A percentile compares a stretch with the other conserved stretches of the same genome.
Evolutionary conservation across 805 yeast species (phyloP).

Genomic region (Sungouiella blattae): DNA sequence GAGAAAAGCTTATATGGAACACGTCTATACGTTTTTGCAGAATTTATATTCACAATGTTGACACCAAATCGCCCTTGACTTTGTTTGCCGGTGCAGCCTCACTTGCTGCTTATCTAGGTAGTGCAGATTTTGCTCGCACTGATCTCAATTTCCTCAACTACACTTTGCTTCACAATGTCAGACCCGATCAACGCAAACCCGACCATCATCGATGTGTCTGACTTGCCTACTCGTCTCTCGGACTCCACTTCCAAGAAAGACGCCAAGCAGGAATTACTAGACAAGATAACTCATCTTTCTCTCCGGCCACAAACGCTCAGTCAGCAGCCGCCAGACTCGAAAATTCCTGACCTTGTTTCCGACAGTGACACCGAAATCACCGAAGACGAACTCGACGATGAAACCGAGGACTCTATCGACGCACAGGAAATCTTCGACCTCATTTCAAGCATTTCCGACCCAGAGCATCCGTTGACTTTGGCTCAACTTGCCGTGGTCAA

Average conservation of each 20-base stretch:
- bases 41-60: too few species aligned
- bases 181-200: constrained; percentile 93
- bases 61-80: too few species aligned
- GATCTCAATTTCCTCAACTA: too few species aligned
- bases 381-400: constrained; percentile 26
- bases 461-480: constrained; percentile 93
- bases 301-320: constrained; percentile 10
- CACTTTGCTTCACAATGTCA: constrained; percentile 55
- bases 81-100: too few species aligned
- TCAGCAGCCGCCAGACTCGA: constrained; percentile 4
- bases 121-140: too few species aligned
- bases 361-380: constrained; percentile 19
- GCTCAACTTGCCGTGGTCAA: constrained; percentile 95
- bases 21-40: too few species aligned
- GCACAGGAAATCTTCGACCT: constrained; percentile 65
- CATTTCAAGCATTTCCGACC: constrained; percentile 49
- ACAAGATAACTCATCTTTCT: constrained; percentile 34
- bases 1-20: too few species aligned
- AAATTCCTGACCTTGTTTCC: constrained; percentile 24
- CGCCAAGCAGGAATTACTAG: constrained; percentile 18
- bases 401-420: constrained; percentile 65
- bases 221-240: constrained; percentile 65
- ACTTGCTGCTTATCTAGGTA: too few species aligned
- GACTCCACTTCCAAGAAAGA: constrained; percentile 7
- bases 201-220: constrained; percentile 67